Base-by-base conservation (phyloP, 805 yeast species). In the Ogataea paradorogensis region DNA sequence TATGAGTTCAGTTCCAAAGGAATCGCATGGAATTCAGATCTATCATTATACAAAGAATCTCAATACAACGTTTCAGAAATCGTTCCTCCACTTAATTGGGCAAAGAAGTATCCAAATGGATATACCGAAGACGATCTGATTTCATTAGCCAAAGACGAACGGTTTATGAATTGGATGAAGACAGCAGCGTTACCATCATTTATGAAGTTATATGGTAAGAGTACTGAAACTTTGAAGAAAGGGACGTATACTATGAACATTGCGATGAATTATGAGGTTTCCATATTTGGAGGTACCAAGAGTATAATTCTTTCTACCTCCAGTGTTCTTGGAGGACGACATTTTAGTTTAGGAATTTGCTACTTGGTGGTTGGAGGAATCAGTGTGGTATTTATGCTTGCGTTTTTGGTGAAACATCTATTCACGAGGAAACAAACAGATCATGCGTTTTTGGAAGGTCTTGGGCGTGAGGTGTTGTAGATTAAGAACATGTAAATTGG, bases 31-130 rank as follows among this genome's bases (percentile, higher is more conserved):
- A 46, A 76, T 2, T 70, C 88, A 1, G 97, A 93, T 63, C 69
- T 76, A 40, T 66, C 76, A 27, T 74, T 85, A 47, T 91, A 76
- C 67, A 79, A 83, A 66, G 79, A 75, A 56, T 84, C 98, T 1
- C 51, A 68, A 38, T 90, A 93, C 59, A 69, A 72, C 29, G 69
- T 81, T 7, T 57, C 69, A 21, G 81, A 88, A 10, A 82, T 91
- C 30, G 93, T 82, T 2, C 99, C 99, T 9, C 99, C 99, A 5
- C 95, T 93, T 37, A 87, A 84, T 65, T 91, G 99, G 99, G 69
- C 65, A 28, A 72, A 76, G 47, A 67, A 56, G 65, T 91, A 63
- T 61, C 98, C 98, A 2, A 65, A 89, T 44, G 98, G 98, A 0
- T 91, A 93, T 65, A 87, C 84, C n/a, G 80, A 75, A 24, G 77